phyloP scores from a whole-genome alignment of 2,329 filamentous ascomycete species.

The Endoconidiophora polonica region DNA sequence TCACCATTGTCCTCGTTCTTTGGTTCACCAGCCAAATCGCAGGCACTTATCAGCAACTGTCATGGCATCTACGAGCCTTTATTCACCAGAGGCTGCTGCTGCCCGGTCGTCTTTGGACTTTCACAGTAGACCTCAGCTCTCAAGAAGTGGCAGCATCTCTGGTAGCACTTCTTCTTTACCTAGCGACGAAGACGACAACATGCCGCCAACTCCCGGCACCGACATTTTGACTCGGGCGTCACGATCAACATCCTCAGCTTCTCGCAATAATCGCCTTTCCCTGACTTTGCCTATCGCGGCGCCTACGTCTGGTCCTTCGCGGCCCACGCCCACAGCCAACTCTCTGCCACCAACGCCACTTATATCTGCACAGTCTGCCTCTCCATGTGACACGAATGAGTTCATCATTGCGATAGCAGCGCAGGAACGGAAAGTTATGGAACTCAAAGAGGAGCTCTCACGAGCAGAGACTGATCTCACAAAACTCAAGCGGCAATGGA shows the following conservation, averaged over 20 bases:
- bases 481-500: slow-evolving; percentile 70
- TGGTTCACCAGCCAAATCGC: slow-evolving; percentile 6
- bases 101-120: slow-evolving; percentile 6
- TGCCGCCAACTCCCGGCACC: slow-evolving; percentile 24
- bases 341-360: slow-evolving; percentile 28
- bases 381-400: slow-evolving; percentile 37
- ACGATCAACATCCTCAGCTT: slow-evolving; percentile 36
- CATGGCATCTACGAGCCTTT: slow-evolving; percentile 11
- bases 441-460: slow-evolving; percentile 75
- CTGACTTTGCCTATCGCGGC: slow-evolving; percentile 44
- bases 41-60: slow-evolving; percentile 10
- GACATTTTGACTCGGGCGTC: slow-evolving; percentile 28
- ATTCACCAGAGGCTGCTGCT: slow-evolving; percentile 7
- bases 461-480: slow-evolving; percentile 65
- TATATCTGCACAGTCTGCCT: slow-evolving; percentile 24
- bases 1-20: slow-evolving; percentile 8
- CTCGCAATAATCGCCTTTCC: slow-evolving; percentile 41
- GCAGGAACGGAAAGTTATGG: slow-evolving; percentile 79
- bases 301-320: slow-evolving; percentile 34
- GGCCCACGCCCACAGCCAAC: slow-evolving; percentile 26
- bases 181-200: slow-evolving; percentile 17
- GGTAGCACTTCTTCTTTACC: slow-evolving; percentile 11
- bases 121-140: slow-evolving; percentile 8
- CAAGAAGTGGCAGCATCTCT: slow-evolving; percentile 11
- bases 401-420: slow-evolving; percentile 83